These are phyloP conservation scores for Centella asiatica DNA, from an alignment of 129 eudicot genomes.

Conservation along the genomic window DNA sequence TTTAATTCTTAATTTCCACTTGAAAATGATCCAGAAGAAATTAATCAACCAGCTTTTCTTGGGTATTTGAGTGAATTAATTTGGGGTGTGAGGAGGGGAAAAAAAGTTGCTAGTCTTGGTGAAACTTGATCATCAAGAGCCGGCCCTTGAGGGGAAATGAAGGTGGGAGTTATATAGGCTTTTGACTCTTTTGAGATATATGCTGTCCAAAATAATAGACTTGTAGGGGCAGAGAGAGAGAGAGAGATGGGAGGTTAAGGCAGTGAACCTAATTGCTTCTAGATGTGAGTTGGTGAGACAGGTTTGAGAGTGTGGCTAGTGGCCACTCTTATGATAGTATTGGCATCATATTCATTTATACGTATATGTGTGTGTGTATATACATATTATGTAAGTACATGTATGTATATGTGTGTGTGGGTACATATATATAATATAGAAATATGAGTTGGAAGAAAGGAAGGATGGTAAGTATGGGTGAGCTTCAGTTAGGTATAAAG, in stretches of 20 bases:
- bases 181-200: conserved; percentile 38
- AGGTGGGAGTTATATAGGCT: conserved; percentile 62
- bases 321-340: too few species aligned
- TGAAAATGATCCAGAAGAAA: too few species aligned
- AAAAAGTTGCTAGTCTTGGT: conserved; percentile 6
- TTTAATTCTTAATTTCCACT: background rate
- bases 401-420: too few species aligned
- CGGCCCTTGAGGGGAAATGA: conserved; percentile 38
- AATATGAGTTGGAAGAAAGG: background rate
- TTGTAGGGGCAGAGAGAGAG: conserved; percentile 10
- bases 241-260: conserved; percentile 20
- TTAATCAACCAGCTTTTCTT: too few species aligned
- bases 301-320: conserved; percentile 80
- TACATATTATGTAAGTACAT: too few species aligned
- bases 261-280: conserved; percentile 60
- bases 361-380: background rate
- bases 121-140: conserved; percentile 32
- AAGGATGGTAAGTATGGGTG: conserved; percentile 5
- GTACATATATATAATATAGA: background rate
- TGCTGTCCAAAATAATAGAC: conserved; percentile 9
- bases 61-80: too few species aligned
- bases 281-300: conserved; percentile 99
- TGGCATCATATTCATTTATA: too few species aligned
- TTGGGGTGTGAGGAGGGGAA: background rate
- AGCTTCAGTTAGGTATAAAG: conserved; percentile 60